A percentile compares a stretch with the other conserved stretches of the same genome.
phyloP scores from a whole-genome alignment of 768 basidiomycete genomes.

The Strobilomyces confusus region DNA sequence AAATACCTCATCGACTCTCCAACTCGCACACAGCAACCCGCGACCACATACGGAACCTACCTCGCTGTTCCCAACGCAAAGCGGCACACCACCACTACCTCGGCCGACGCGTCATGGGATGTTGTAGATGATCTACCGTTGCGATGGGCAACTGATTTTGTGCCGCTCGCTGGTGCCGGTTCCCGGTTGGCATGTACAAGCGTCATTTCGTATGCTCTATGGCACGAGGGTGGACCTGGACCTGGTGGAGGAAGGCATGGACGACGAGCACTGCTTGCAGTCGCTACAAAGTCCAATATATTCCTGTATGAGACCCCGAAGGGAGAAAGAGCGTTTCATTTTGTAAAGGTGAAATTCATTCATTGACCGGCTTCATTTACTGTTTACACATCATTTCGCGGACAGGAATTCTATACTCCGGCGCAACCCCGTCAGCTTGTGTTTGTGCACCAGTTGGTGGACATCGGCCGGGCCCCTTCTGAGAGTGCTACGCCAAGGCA shows the following conservation, averaged over 20 bases:
- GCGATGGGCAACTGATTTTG: conserved; percentile 85
- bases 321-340: conserved; percentile 78
- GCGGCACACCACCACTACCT: conserved; percentile 26
- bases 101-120: conserved; percentile 63
- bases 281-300: conserved; percentile 71
- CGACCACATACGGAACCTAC: conserved; percentile 26
- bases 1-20: conserved; percentile 51
- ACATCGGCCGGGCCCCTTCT: conserved; percentile 41
- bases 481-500: conserved; percentile 34
- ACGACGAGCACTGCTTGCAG: conserved; percentile 57
- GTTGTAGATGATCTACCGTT: conserved; percentile 68
- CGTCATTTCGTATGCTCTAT: conserved; percentile 65
- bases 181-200: conserved; percentile 58
- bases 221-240: conserved; percentile 51
- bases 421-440: conserved; percentile 57
- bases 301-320: conserved; percentile 77
- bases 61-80: conserved; percentile 28
- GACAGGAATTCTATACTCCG: conserved; percentile 82
- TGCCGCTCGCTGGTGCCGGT: conserved; percentile 65
- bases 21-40: conserved; percentile 25
- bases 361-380: not conserved
- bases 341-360: conserved; percentile 53
- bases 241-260: conserved; percentile 42
- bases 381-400: conserved; percentile 1
- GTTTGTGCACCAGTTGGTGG: conserved; percentile 70